These are phyloP conservation scores for Taiozyma sp. DNA, from an alignment of 1,139 yeast species.

Conservation along the genomic window DNA sequence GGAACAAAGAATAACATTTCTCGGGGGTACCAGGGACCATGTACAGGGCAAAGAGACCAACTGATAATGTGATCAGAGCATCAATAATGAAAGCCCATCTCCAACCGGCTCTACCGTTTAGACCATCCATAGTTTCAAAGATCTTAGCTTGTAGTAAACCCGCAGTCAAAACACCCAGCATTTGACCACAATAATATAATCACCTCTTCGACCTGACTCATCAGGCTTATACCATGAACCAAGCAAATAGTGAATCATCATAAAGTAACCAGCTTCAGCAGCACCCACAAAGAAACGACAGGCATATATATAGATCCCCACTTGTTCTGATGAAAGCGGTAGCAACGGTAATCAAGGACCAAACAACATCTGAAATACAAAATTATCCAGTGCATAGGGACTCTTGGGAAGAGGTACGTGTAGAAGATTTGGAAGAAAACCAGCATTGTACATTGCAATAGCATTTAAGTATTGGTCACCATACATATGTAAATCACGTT, in stretches of 20 bases:
- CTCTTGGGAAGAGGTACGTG: slow-evolving; percentile 14
- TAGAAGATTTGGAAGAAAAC: slow-evolving; percentile 29
- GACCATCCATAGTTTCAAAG: slow-evolving; percentile 40
- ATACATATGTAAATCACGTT: slow-evolving; percentile 36
- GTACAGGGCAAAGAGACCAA: slow-evolving; percentile 46
- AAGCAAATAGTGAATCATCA: slow-evolving; percentile 34
- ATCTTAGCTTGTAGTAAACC: slow-evolving; percentile 65
- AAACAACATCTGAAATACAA: slow-evolving; percentile 22
- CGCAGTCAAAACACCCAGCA: slow-evolving; percentile 56
- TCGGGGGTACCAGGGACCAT: slow-evolving; percentile 56
- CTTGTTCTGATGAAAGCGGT: not conserved
- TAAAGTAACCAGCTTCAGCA: slow-evolving; percentile 57
- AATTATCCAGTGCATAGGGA: slow-evolving; percentile 11
- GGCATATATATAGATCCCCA: not conserved
- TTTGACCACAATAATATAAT: slow-evolving; percentile 58
- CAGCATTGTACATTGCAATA: slow-evolving; percentile 5
- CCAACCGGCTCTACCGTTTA: slow-evolving; percentile 51
- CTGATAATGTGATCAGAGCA: slow-evolving; percentile 47
- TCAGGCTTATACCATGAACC: slow-evolving; percentile 29
- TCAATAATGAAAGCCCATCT: slow-evolving; percentile 63
- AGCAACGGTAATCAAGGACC: slow-evolving; percentile 8
- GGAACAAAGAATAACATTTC: slow-evolving; percentile 31
- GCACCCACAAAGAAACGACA: slow-evolving; percentile 52
- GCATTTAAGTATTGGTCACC: slow-evolving; percentile 31
- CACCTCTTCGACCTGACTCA: slow-evolving; percentile 36